Percentiles rank a stretch among this genome's conserved stretches.
Conservation (phyloP, 1,139 yeast species). For the Yamadazyma membranifaciens region DNA sequence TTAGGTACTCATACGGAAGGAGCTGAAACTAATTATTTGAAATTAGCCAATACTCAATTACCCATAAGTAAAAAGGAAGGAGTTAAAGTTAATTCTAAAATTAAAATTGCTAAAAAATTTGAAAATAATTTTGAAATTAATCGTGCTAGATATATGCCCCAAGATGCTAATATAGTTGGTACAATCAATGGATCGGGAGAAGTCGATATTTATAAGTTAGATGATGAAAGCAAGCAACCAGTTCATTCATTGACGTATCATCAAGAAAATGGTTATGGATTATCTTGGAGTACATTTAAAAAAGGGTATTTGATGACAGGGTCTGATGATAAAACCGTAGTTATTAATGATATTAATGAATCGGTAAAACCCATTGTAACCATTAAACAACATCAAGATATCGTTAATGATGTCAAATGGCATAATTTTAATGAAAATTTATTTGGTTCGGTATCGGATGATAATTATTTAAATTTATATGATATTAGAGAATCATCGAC, state of each 20-base stretch:
- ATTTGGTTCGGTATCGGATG: constrained; percentile 75
- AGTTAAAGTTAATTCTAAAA: constrained; percentile 42
- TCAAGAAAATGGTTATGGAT: constrained; percentile 67
- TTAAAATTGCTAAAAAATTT: constrained; percentile 61
- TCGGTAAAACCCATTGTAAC: constrained; percentile 20
- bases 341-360: constrained; percentile 49
- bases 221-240: constrained; percentile 23
- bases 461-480: constrained; percentile 42
- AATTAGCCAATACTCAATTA: constrained; percentile 71
- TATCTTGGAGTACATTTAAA: constrained; percentile 56
- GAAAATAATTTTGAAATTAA: constrained; percentile 63
- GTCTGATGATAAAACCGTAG: constrained; percentile 64
- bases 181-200: constrained; percentile 78
- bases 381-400: constrained; percentile 45
- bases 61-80: constrained; percentile 38
- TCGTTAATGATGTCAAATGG: constrained; percentile 78
- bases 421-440: constrained; percentile 47
- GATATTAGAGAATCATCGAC: constrained; percentile 33
- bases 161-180: constrained; percentile 63
- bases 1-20: constrained; percentile 90
- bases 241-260: constrained; percentile 50
- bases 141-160: constrained; percentile 82
- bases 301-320: constrained; percentile 55
- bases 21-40: constrained; percentile 71
- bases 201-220: constrained; percentile 60